Conservation (phyloP, 208 protist genomes). For the Crithidia acanthocephali region DNA sequence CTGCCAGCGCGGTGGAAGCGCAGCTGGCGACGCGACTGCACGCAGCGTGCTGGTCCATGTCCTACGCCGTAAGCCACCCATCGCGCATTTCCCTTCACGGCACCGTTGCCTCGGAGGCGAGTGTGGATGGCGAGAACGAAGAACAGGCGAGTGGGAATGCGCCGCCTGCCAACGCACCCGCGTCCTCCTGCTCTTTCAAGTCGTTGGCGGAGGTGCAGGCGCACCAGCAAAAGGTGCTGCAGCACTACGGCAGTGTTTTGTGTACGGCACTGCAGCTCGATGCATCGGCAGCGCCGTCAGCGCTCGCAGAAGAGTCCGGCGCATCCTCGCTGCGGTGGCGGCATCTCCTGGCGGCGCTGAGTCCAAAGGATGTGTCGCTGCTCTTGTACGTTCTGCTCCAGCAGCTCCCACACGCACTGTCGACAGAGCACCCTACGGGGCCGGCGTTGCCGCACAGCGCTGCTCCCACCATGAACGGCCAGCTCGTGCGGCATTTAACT, state of each 20-base stretch:
- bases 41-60: constrained; percentile 39
- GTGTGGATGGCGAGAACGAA: neutral
- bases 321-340: constrained; percentile 4
- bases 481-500: neutral
- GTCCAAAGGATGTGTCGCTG: constrained; percentile 18
- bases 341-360: constrained; percentile 19
- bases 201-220: constrained; percentile 14
- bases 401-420: constrained; percentile 3
- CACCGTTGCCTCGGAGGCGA: neutral
- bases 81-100: constrained; percentile 28
- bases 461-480: no score
- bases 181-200: neutral
- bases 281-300: neutral
- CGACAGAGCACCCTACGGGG: neutral
- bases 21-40: constrained; percentile 24
- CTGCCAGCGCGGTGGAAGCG: neutral
- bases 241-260: constrained; percentile 11
- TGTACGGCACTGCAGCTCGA: constrained; percentile 12
- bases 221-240: constrained; percentile 18
- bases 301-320: neutral
- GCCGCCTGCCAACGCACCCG: neutral
- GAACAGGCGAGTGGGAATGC: no score
- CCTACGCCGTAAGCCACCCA: constrained; percentile 30
- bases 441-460: no score
- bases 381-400: constrained; percentile 29